Evolutionary conservation across 306 rosid species (phyloP).

Genomic region (Quercus agrifolia): DNA sequence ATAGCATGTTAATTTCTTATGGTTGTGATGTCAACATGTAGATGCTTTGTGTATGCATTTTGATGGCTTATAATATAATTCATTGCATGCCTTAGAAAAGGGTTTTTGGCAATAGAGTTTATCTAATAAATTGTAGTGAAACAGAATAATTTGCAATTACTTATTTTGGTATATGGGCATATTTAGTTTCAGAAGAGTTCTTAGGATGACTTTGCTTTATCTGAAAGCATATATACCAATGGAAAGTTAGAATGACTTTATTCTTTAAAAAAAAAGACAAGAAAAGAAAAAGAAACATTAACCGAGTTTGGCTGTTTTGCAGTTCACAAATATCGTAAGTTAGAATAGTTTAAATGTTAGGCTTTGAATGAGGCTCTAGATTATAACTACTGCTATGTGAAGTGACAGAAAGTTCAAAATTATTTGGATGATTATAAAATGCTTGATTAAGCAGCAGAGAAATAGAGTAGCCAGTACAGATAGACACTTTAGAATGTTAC

Average conservation of each 20-base stretch:
- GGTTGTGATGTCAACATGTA: not conserved
- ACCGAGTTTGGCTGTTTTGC: too few species aligned
- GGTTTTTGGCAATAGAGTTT: not conserved
- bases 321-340: too few species aligned
- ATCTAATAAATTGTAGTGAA: not conserved
- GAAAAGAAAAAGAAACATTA: too few species aligned
- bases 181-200: not conserved
- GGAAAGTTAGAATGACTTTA: not conserved
- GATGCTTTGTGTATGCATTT: not conserved
- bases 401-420: not conserved
- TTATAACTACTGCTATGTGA: not conserved
- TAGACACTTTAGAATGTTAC: not conserved
- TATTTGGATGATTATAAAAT: not conserved
- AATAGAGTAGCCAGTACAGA: not conserved
- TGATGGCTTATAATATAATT: not conserved
- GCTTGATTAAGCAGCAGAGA: not conserved
- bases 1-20: not conserved
- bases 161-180: too few species aligned
- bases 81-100: not conserved
- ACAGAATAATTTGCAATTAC: too few species aligned
- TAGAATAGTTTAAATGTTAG: too few species aligned
- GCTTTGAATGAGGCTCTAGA: not conserved
- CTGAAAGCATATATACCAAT: not conserved
- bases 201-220: not conserved
- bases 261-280: too few species aligned